A percentile compares a stretch with the other conserved stretches of the same genome.
phyloP scores from a whole-genome alignment of 805 yeast species.

The Candida bentonensis region DNA sequence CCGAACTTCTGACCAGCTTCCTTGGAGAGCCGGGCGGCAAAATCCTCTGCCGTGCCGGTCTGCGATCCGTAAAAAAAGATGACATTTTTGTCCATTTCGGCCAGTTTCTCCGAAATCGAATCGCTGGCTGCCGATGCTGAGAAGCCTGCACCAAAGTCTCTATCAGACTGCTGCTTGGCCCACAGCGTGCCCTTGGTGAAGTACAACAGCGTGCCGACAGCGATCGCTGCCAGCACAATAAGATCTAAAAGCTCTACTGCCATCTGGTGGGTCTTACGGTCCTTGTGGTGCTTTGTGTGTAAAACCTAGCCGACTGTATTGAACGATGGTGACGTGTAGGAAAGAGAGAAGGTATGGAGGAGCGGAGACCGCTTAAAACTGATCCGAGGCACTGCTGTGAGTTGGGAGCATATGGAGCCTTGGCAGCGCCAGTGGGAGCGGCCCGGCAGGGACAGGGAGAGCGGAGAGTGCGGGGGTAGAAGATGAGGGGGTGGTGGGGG shows the following conservation, averaged over 20 bases:
- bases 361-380: no score
- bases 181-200: constrained; percentile 48
- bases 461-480: no score
- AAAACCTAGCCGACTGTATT: no score
- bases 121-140: constrained; percentile 13
- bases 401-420: no score
- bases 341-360: no score
- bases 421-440: no score
- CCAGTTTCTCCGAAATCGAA: constrained; percentile 25
- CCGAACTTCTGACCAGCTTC: constrained; percentile 76
- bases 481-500: no score
- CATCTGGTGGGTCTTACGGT: no score
- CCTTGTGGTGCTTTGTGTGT: no score
- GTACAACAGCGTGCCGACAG: constrained; percentile 51
- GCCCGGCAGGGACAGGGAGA: no score
- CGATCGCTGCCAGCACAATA: constrained; percentile 49
- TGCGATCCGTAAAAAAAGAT: constrained; percentile 86
- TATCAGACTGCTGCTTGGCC: constrained; percentile 20
- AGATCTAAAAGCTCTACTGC: constrained; percentile 56
- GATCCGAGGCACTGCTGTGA: no score
- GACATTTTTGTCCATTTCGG: constrained; percentile 53
- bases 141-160: constrained; percentile 12
- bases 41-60: constrained; percentile 98
- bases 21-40: constrained; percentile 78
- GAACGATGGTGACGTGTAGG: no score